Evolutionary conservation across 129 eudicot species (phyloP), one percentile per base, ranked within the genome.

Genomic region (Chrysanthemum makinoi): DNA sequence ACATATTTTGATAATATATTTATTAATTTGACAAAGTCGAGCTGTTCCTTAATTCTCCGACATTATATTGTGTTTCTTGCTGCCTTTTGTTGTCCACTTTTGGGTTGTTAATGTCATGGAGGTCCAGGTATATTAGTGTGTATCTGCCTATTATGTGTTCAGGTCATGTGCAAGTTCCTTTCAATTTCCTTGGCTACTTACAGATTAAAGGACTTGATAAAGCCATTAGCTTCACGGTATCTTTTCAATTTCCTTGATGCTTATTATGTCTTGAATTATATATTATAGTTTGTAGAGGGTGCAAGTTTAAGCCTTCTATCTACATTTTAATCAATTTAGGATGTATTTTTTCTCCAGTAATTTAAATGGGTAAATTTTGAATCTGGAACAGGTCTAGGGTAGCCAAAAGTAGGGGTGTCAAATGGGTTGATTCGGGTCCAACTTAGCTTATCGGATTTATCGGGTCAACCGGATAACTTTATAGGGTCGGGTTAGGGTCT

Each of bases 141-240:
- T n/a, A n/a, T n/a, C n/a, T n/a, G n/a, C n/a, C n/a, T n/a, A n/a
- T n/a, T n/a, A n/a, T n/a, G n/a, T n/a, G n/a, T n/a, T n/a, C n/a
- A n/a, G n/a, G n/a, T n/a, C n/a, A n/a, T n/a, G n/a, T n/a, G n/a
- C n/a, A n/a, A n/a, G n/a, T n/a, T n/a, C n/a, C n/a, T n/a, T n/a
- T n/a, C n/a, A n/a, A n/a, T n/a, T n/a, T n/a, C 78, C 89, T 93
- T 70, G 86, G 92, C 18, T 87, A 83, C 86, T 75, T 91, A 48
- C 76, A 87, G 73, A 85, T 87, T 59, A 91, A 91, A 85, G 97
- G 97, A 33, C 97, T 91, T 48, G 89, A 88, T 66, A 87, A 80
- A 53, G 89, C 86, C 80, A 85, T 91, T 80, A 75, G 84, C 80
- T 87, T 85, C 79, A 81, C 90, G 68, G 98, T 93, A 83, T 67